Evolutionary conservation across 441 rosid species (phyloP), one percentile per base, ranked within the genome.

Genomic region (Raphanus hybrid): DNA sequence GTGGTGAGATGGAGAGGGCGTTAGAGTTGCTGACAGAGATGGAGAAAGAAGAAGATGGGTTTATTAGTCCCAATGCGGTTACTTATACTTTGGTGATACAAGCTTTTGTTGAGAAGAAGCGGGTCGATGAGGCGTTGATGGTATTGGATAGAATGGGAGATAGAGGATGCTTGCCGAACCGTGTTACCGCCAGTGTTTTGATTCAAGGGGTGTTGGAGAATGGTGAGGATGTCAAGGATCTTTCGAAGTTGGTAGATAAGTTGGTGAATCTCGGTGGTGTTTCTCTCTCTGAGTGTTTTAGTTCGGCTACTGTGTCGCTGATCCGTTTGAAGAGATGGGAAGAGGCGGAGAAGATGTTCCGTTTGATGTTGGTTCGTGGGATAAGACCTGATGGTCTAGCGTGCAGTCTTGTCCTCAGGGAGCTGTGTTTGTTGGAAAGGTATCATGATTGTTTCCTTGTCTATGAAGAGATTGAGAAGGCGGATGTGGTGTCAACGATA

Each of bases 121-220:
- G 71, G 79, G 39, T 80, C 64, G 0, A 27, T n/a, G 93, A 90
- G 63, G 97, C 93, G n/a, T 64, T 91, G 81, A 71, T 62, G 75
- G 41, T 92, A 71, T 79, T 92, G 72, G 91, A 94, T 71, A 85
- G 92, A 82, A 94, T 94, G 97, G 82, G 69, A 70, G 84, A 81
- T 66, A 48, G 18, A 75, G 91, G 92, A 12, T 85, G 88, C 80
- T 77, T 67, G 55, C 97, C 94, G 27, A 92, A 89, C 72, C 86
- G 87, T 45, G 93, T 90, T 59, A 92, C 97, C 3, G 84, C 87
- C 76, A 78, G 84, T 81, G 81, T 83, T 77, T 81, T 92, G 85
- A 83, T 94, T 12, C 71, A 86, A 71, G 84, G 89, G 59, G 84
- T 90, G 69, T 87, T 88, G 78, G 77, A 75, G 37, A 82, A 82